Base-by-base conservation (phyloP, 352 stramenopile genomes). In the Ophiocytium majus region DNA sequence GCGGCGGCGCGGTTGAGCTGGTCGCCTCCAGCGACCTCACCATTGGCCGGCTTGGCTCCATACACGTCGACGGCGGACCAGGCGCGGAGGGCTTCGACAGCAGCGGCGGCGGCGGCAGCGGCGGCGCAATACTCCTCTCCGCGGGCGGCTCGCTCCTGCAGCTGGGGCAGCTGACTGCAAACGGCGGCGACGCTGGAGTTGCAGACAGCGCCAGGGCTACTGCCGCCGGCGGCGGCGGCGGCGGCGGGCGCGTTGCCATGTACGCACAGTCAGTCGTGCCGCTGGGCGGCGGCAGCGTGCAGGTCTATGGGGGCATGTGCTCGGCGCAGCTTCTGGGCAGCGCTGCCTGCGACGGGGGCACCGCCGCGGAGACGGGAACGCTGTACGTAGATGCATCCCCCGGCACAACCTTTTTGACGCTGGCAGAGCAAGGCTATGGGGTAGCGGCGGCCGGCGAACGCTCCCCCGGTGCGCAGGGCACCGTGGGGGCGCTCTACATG, bases 21-120 rank as follows among this genome's bases (percentile, higher is more conserved):
- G 91, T 94, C 0, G 95, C 96, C 0, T 84, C 96, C 1, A 99
- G 98, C 87, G 96, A 99, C 84, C 93, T 99, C 23, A 86, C 95
- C 0, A 90, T 99, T 5, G 95, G 94, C 0, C 85, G 87, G 0
- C 93, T 93, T 82, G 92, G 90, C 14, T 89, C 89, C 23, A 90
- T 99, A 50, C 90, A 86, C 28, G 94, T 94, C 0, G 94, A 97
- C 84, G 93, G 91, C 0, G 90, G 90, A 34, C 75, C 85, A n/a
- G 93, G 92, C 75, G 80, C 86, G 33, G 74, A 23, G 35, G 84
- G 80, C 31, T 88, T 76, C 79, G 76, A 82, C 28, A 36, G 81
- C 36, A 92, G 91, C 34, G 92, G 92, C 74, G 92, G 92, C 50
- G 93, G 93, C 50, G 93, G 93, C 10, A 90, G 87, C 63, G 93